Conservation (phyloP, 2,329 filamentous ascomycete genomes). For the Eutypa lata region DNA sequence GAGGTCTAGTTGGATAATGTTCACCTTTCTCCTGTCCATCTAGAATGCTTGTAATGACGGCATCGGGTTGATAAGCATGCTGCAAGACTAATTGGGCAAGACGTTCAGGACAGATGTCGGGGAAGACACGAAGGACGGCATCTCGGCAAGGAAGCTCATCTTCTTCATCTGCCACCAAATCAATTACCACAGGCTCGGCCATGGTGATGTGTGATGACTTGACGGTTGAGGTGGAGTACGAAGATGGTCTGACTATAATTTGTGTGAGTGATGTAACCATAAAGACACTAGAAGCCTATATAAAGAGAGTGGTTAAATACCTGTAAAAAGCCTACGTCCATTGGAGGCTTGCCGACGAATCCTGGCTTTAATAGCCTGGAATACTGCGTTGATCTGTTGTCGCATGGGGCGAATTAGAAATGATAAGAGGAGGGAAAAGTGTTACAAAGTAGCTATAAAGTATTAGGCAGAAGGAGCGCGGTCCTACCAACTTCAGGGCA, state of each 20-base stretch:
- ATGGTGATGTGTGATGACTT: not conserved
- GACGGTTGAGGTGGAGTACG: not conserved
- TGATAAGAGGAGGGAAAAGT: not conserved
- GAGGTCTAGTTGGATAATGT: slow-evolving; percentile 32
- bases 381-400: not conserved
- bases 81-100: slow-evolving; percentile 26
- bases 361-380: not conserved
- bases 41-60: slow-evolving; percentile 36
- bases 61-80: slow-evolving; percentile 25
- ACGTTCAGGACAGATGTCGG: slow-evolving; percentile 42
- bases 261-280: too few species aligned
- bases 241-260: not conserved
- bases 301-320: not conserved
- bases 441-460: too few species aligned
- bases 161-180: not conserved
- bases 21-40: slow-evolving; percentile 36
- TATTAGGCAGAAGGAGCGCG: too few species aligned
- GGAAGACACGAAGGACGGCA: slow-evolving; percentile 35
- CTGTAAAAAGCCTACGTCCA: not conserved
- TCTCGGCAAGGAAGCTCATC: slow-evolving; percentile 22
- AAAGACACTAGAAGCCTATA: too few species aligned
- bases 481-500: too few species aligned
- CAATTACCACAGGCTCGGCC: slow-evolving; percentile 1
- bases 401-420: not conserved
- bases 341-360: not conserved